Base-by-base conservation (phyloP, 805 yeast genomes). In the Saccharomycopsis fermentans region DNA sequence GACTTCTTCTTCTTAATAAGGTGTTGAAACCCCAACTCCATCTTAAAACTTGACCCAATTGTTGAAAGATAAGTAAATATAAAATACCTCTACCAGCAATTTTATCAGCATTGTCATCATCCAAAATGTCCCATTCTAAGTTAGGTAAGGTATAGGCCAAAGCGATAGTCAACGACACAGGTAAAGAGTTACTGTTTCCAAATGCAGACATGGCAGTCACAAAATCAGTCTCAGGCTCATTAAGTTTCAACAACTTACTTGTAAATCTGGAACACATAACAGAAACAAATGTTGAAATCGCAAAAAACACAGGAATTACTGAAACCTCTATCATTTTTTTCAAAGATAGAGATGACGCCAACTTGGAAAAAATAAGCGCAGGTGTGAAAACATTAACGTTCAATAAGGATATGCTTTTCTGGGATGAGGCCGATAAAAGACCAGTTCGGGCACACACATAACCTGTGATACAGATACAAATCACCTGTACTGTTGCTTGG, bases 131-230 rank as follows among this genome's bases (percentile, higher is more conserved):
- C 95, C 95, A 87, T 55, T 82, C 78, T 60, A 87, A 74, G 62
- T 83, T 81, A 2, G 94, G 95, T 60, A 87, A 73, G 0, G 92
- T 83, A 67, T 84, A 84, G 1, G 91, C 83, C 63, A 87, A 74
- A 0, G 96, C 85, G 58, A 94, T 74, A 0, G 94, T 87, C 63
- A 94, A 77, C 0, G 97, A 90, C 1, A 92, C 98, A 0, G 99
- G 98, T 58, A 92, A 78, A 11, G 96, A 87, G 74, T 92, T 92
- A 51, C 96, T 89, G 72, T 92, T 94, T 56, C 97, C 98, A 72
- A 92, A 92, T 5, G 91, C 96, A 2, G 94, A 90, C 95, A 94
- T 94, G 1, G 97, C 98, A 24, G 95, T 86, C 55, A 94, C 97
- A 66, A 89, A 92, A 72, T 92, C 91, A 3, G 88, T 68, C 71